Base-by-base conservation (phyloP, 2,329 filamentous ascomycete species). In the Nectriaceae sp. region DNA sequence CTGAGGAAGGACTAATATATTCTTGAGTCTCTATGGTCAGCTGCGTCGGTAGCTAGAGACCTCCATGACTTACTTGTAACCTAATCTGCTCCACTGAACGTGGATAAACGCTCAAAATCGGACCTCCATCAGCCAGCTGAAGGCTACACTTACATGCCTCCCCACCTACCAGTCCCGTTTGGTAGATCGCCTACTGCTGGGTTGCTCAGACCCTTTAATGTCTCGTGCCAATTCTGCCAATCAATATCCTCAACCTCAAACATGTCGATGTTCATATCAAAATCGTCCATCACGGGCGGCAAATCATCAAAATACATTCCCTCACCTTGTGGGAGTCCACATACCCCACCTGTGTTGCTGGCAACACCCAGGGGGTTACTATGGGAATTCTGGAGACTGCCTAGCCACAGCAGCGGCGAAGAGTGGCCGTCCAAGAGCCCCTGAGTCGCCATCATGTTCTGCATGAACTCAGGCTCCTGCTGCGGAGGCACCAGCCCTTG, bases 161-260 rank as follows among this genome's bases (percentile, higher is more conserved):
- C 26, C 26, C 26, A 31, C 11, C 54, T 57, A 11, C 54, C 49
- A 10, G 52, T 33, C 10, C 52, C 54, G 3, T 4, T n/a, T 15
- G 39, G 39, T 3, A 21, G 26, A 8, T 31, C 35, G 4, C 43
- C 38, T 38, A 35, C 46, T 5, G 41, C 19, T 10, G 44, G 43
- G 10, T 29, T 50, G 16, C 21, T 45, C 10, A 57, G 22, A 5
- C 11, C 26, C 11, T 26, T 55, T 13, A 57, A 39, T 4, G 54
- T 38, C 13, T 57, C 54, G 24, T 53, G 51, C 54, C 54, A 57
- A 33, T 57, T 52, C 22, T 52, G 44, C 54, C 54, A 57, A 6
- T 57, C 54, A 2, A 57, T 57, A 5, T 57, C 54, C 3, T 50
- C 54, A n/a, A 57, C 44, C 18, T 57, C 54, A 2, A 52, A 48